Percentiles rank a stretch among this genome's conserved stretches.
Evolutionary conservation across 2,329 filamentous ascomycete genomes (phyloP).

Genomic region (Magnaporthiopsis rhizophila): DNA sequence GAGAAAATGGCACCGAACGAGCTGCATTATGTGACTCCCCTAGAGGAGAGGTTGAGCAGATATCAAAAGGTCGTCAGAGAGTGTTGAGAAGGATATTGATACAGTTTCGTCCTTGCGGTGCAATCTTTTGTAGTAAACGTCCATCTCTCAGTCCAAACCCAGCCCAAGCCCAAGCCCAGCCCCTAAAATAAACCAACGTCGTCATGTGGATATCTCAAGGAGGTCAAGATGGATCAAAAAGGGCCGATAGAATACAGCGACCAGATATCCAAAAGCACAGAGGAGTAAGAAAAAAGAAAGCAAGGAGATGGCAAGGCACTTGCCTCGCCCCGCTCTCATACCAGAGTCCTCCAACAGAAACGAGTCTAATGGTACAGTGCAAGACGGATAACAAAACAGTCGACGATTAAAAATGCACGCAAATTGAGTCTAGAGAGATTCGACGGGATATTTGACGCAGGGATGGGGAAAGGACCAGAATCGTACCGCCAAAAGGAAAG

Average conservation of each 20-base stretch:
- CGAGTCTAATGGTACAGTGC: conserved; percentile 2
- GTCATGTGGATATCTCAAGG: neutral
- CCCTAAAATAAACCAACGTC: neutral
- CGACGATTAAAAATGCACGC: neutral
- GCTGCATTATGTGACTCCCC: neutral
- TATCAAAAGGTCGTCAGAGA: conserved; percentile 10
- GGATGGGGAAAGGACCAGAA: neutral
- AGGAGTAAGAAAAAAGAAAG: neutral
- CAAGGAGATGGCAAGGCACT: neutral
- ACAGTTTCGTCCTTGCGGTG: conserved; percentile 10
- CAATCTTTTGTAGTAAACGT: conserved; percentile 6
- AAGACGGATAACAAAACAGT: neutral
- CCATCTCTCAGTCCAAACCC: conserved; percentile 1
- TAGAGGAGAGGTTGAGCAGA: neutral
- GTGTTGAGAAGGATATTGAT: conserved; percentile 16
- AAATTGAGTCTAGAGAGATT: neutral
- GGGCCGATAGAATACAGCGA: neutral
- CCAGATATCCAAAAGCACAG: neutral
- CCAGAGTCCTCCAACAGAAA: neutral
- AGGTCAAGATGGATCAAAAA: neutral
- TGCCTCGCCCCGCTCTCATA: neutral
- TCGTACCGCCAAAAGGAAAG: neutral
- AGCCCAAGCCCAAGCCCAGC: neutral
- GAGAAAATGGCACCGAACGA: neutral
- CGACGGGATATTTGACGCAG: neutral